A percentile compares a stretch with the other conserved stretches of the same genome.
Conservation (phyloP, 2,329 filamentous ascomycete genomes). For the Calonectria honghensis region DNA sequence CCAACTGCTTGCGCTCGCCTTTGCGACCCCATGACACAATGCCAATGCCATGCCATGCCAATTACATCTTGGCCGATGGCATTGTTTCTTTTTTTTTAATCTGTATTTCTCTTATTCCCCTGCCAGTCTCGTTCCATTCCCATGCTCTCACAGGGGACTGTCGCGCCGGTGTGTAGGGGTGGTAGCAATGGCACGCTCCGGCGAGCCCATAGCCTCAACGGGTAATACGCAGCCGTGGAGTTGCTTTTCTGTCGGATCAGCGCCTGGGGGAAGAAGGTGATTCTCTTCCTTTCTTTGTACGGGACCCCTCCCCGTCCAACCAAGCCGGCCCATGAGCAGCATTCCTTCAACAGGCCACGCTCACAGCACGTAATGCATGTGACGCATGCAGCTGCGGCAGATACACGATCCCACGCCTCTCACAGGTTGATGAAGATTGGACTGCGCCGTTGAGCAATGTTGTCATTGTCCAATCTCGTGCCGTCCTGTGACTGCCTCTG, state of each 20-base stretch:
- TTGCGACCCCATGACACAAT: conserved; percentile 27
- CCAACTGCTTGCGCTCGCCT: conserved; percentile 9
- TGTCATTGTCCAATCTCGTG: conserved; percentile 28
- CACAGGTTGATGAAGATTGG: conserved; percentile 23
- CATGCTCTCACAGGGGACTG: conserved; percentile 8
- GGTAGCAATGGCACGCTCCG: conserved; percentile 19
- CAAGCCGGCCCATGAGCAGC: conserved; percentile 6
- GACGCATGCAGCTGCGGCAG: conserved; percentile 43
- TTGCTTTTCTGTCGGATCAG: conserved; percentile 53
- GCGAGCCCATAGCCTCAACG: conserved; percentile 30
- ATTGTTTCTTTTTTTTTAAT: conserved; percentile 15
- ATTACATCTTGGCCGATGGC: conserved; percentile 22
- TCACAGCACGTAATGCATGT: conserved; percentile 40
- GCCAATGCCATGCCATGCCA: conserved; percentile 27
- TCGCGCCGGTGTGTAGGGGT: conserved; percentile 21
- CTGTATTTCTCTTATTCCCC: background rate
- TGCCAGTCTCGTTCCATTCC: conserved; percentile 28
- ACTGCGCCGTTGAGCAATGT: conserved; percentile 19
- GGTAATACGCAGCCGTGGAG: conserved; percentile 31
- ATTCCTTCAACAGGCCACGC: conserved; percentile 45
- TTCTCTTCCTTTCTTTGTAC: conserved; percentile 31
- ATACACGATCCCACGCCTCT: conserved; percentile 34
- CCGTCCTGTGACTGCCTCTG: conserved; percentile 5
- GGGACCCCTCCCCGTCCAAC: conserved; percentile 5
- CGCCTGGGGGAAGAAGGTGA: conserved; percentile 44